Evolutionary conservation across 352 stramenopile genomes (phyloP).

Genomic region (Phytophthora melonis): DNA sequence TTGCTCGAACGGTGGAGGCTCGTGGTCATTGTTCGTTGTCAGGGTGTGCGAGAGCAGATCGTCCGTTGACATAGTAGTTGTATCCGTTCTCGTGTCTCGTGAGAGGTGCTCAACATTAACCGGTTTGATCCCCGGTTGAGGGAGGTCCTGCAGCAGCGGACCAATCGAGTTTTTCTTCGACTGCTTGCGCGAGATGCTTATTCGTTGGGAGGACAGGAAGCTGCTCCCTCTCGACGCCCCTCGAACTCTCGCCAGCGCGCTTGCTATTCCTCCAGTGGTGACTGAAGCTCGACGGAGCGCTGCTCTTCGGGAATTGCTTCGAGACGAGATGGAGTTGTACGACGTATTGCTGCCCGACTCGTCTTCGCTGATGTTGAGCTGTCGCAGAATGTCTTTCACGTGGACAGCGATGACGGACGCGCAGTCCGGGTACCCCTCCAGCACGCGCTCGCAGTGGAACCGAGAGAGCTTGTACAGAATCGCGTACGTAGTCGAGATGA

Average conservation of each 20-base stretch:
- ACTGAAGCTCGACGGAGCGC: neutral
- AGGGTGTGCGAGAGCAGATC: neutral
- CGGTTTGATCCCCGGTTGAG: neutral
- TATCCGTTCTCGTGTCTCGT: neutral
- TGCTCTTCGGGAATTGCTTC: slow-evolving; percentile 1
- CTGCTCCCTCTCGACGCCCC: neutral
- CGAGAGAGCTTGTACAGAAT: slow-evolving; percentile 7
- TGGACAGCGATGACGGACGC: neutral
- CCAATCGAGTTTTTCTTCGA: slow-evolving; percentile 4
- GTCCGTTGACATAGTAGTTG: neutral
- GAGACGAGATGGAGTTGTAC: slow-evolving; percentile 1
- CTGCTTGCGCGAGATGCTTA: neutral
- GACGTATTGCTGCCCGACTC: neutral
- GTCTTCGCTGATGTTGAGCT: neutral
- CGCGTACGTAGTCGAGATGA: slow-evolving; percentile 1
- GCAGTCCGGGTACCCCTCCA: slow-evolving; percentile 5
- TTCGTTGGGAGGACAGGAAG: neutral
- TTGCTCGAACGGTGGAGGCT: neutral
- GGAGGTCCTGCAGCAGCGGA: neutral
- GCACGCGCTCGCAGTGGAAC: slow-evolving; percentile 3
- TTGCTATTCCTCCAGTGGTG: neutral
- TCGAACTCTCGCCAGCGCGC: neutral
- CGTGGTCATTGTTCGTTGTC: neutral
- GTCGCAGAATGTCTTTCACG: neutral
- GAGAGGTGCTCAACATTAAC: neutral